Conservation (phyloP, 164 flowering plant species). For the Tinospora cordifolia region DNA sequence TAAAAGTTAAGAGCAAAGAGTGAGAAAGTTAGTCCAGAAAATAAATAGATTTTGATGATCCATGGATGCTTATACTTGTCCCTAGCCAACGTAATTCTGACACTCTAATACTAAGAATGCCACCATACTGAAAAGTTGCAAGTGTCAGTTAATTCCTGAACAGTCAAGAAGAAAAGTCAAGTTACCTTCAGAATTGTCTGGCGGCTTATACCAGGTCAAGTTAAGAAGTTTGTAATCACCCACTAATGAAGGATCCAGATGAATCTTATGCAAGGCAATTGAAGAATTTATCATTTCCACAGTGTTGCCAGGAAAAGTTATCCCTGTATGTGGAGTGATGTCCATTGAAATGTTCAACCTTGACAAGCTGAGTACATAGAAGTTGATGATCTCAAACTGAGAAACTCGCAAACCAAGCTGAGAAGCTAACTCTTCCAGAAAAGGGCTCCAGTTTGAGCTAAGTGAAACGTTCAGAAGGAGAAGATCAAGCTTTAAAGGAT, state of each 20-base stretch:
- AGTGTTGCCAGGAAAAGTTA: conserved; percentile 58
- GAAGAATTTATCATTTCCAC: conserved; percentile 61
- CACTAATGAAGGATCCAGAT: conserved; percentile 48
- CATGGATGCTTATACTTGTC: too few species aligned
- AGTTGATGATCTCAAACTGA: conserved; percentile 76
- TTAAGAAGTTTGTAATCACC: conserved; percentile 86
- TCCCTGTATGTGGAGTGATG: conserved; percentile 71
- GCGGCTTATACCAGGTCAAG: conserved; percentile 74
- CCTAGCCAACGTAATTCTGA: background rate
- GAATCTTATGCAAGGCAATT: conserved; percentile 57
- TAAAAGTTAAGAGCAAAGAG: background rate
- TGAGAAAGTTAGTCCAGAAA: conserved; percentile 2
- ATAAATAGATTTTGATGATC: background rate
- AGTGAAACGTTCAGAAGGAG: conserved; percentile 70
- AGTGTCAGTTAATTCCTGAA: background rate
- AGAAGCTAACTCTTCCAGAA: conserved; percentile 62
- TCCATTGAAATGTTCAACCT: conserved; percentile 85
- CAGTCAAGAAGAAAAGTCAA: conserved; percentile 6
- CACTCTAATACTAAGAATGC: background rate
- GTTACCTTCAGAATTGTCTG: conserved; percentile 63
- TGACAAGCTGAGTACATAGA: conserved; percentile 55
- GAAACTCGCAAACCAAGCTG: conserved; percentile 58
- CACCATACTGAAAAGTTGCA: background rate
- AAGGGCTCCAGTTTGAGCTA: conserved; percentile 64
- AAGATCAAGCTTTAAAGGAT: conserved; percentile 84